Evolutionary conservation across 2,329 filamentous ascomycete genomes (phyloP).

Genomic region (Periconia digitata): DNA sequence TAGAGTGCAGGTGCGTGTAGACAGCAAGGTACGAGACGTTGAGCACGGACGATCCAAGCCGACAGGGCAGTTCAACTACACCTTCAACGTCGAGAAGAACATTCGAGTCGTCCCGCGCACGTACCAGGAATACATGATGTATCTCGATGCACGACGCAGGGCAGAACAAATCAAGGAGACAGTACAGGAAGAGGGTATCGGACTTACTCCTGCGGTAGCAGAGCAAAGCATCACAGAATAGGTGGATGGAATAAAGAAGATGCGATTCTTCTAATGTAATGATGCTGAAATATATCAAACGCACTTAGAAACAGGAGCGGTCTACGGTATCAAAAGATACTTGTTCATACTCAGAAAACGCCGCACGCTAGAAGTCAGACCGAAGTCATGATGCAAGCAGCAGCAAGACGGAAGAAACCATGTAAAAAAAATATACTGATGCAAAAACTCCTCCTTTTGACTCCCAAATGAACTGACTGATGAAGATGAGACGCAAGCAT

Average conservation of each 20-base stretch:
- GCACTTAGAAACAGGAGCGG: neutral
- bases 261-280: neutral
- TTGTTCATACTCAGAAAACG: constrained; percentile 1
- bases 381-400: neutral
- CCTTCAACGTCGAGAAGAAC: constrained; percentile 65
- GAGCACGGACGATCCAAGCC: constrained; percentile 68
- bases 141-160: constrained; percentile 61
- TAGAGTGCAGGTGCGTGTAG: constrained; percentile 69
- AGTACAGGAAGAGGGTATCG: constrained; percentile 28
- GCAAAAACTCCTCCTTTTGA: no score
- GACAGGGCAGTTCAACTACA: constrained; percentile 77
- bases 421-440: neutral
- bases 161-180: constrained; percentile 52
- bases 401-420: neutral
- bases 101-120: constrained; percentile 66
- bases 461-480: no score
- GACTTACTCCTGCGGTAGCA: constrained; percentile 30
- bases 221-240: constrained; percentile 43
- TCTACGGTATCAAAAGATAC: neutral
- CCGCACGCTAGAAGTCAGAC: constrained; percentile 1
- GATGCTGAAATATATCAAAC: neutral
- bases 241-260: neutral
- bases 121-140: constrained; percentile 67
- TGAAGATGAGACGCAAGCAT: no score
- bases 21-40: constrained; percentile 71